These are phyloP conservation scores for Colletotrichum abscissum DNA, from an alignment of 2,329 filamentous ascomycete genomes.

Conservation along the genomic window DNA sequence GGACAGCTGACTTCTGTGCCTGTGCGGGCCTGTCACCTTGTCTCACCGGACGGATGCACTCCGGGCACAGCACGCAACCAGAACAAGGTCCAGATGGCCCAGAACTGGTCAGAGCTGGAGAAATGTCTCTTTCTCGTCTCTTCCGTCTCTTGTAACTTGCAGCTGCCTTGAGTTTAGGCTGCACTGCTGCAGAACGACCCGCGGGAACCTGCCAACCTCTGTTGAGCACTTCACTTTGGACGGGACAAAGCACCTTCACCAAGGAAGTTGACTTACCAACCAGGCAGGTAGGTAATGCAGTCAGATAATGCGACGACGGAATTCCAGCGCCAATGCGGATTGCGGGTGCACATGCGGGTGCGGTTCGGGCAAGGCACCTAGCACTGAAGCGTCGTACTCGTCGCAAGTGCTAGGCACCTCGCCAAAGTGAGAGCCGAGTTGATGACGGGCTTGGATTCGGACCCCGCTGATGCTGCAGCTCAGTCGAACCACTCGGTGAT, in stretches of 20 bases:
- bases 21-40: slow-evolving; percentile 2
- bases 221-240: background rate
- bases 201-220: background rate
- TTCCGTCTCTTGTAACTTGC: background rate
- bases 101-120: background rate
- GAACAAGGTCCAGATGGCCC: background rate
- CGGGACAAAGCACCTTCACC: background rate
- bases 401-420: slow-evolving; percentile 24
- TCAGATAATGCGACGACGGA: background rate
- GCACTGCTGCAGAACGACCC: background rate
- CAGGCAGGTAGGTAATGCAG: slow-evolving; percentile 1
- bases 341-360: background rate
- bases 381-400: slow-evolving; percentile 13
- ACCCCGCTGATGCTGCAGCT: slow-evolving; percentile 2
- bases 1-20: slow-evolving; percentile 20
- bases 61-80: slow-evolving; percentile 22
- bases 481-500: slow-evolving; percentile 25
- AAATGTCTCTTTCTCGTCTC: background rate
- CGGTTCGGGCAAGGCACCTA: slow-evolving; percentile 19
- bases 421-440: background rate
- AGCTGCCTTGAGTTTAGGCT: background rate
- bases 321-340: background rate
- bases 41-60: slow-evolving; percentile 16
- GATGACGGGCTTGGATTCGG: background rate
- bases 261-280: background rate